Conservation (phyloP, 225 moss, liverwort and hornwort species). For the Pseudisothecium myosuroides region DNA sequence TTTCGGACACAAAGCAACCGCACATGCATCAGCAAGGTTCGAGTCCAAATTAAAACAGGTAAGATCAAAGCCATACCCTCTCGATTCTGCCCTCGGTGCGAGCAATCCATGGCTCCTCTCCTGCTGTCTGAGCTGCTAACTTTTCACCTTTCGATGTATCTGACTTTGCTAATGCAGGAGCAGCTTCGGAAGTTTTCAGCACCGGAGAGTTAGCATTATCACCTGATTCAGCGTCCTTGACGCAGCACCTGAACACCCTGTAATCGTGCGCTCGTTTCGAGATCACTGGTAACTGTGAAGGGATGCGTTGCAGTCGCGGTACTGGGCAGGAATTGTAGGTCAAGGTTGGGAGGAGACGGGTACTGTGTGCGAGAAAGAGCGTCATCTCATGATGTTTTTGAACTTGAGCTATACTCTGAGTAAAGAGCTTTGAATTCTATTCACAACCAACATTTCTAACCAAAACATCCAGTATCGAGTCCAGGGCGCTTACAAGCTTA, state of each 20-base stretch:
- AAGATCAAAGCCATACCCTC: slow-evolving; percentile 2
- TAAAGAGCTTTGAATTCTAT: background rate
- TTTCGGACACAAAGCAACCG: background rate
- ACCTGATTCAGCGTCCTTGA: background rate
- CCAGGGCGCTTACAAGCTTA: background rate
- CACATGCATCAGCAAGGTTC: background rate
- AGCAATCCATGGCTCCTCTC: background rate
- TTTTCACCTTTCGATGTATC: background rate
- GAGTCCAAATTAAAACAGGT: background rate
- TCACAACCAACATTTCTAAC: background rate
- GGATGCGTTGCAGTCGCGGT: background rate
- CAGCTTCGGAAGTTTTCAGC: background rate
- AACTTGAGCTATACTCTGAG: background rate
- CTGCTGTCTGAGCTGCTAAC: background rate
- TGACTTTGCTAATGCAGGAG: background rate
- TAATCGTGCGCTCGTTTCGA: background rate
- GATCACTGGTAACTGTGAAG: background rate
- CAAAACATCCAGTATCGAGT: background rate
- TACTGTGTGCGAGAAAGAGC: background rate
- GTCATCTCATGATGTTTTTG: background rate
- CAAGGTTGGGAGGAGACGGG: background rate
- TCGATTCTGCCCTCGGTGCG: slow-evolving; percentile 9
- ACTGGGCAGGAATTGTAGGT: background rate
- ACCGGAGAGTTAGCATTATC: background rate
- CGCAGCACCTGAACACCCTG: background rate